These are phyloP conservation scores for Trametes gibbosa DNA, from an alignment of 768 basidiomycete species.

Conservation along the genomic window DNA sequence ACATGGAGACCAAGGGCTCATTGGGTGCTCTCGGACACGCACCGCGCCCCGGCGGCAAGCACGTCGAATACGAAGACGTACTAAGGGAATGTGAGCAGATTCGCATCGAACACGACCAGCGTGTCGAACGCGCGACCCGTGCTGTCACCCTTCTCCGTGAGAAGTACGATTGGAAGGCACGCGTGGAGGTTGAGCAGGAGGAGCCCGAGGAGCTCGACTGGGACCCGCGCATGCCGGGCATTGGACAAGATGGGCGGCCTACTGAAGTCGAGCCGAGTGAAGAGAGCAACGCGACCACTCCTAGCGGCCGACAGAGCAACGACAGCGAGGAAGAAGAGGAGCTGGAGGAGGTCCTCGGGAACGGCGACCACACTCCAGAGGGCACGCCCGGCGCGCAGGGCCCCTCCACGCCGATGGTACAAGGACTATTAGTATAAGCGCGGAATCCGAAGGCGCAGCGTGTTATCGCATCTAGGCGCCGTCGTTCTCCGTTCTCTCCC, in stretches of 20 bases:
- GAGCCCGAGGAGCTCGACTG: slow-evolving; percentile 77
- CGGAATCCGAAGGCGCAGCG: background rate
- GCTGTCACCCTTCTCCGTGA: slow-evolving; percentile 78
- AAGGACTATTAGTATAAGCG: too few species aligned
- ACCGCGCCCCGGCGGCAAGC: slow-evolving; percentile 23
- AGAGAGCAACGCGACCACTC: slow-evolving; percentile 30
- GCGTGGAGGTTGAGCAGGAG: slow-evolving; percentile 76
- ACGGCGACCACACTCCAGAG: slow-evolving; percentile 26
- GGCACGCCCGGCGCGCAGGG: background rate
- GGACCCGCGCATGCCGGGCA: slow-evolving; percentile 49
- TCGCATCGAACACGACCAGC: slow-evolving; percentile 65
- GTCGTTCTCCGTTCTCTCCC: background rate
- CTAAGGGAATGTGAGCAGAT: slow-evolving; percentile 65
- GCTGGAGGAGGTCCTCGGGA: slow-evolving; percentile 30
- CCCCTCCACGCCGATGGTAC: slow-evolving; percentile 12
- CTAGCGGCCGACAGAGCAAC: slow-evolving; percentile 25
- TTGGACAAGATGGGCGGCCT: slow-evolving; percentile 17
- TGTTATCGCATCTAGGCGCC: slow-evolving; percentile 7
- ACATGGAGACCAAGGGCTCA: slow-evolving; percentile 43
- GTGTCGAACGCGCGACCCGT: slow-evolving; percentile 74
- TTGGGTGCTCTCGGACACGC: slow-evolving; percentile 34
- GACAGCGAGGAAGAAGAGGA: slow-evolving; percentile 34
- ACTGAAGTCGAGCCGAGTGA: slow-evolving; percentile 23
- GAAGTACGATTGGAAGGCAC: slow-evolving; percentile 78
- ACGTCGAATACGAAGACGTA: slow-evolving; percentile 52